Base-by-base conservation (phyloP, 495 filamentous ascomycete genomes). In the Daldinia childiae region DNA sequence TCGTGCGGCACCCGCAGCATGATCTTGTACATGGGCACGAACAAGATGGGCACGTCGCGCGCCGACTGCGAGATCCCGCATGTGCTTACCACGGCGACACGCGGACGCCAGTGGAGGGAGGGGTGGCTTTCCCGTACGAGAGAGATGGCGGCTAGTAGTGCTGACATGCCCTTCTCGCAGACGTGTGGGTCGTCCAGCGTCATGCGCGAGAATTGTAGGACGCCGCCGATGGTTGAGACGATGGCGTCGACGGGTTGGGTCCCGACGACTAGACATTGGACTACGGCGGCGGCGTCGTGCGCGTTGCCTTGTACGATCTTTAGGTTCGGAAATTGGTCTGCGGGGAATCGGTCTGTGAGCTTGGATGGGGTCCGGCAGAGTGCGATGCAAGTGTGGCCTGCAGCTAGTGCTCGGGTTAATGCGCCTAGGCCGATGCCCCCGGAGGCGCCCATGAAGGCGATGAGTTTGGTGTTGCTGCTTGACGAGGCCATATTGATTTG, bases 281-380 rank as follows among this genome's bases (percentile, higher is more conserved):
- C 43, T 48, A 48, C 43, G 43, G 43, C 17, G 17, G 17, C 7
- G 43, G 43, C 9, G 43, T 48, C 43, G 43, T 48, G 43, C 43
- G 43, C 43, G 43, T 48, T 48, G 17, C 43, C 43, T 4, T 11
- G 17, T 19, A 48, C 43, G 43, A 48, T 12, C 8, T 9, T 19
- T 11, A 48, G 43, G 19, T 21, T 48, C 1, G 43, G 43, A 19
- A 21, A 48, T 21, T 48, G 17, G 9, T 11, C n/a, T 12, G 77
- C 67, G 9, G 81, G 76, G 62, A 87, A 73, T 17, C 85, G 69
- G 36, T 76, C 78, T 45, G 76, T 76, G 66, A 93, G 89, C 74
- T 90, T 92, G 58, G 82, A 69, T 8, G 91, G 89, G 3, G 83
- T 88, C 21, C 91, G 89, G 67, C 82, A 89, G 6, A 90, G 83